Conservation (phyloP, 1,139 yeast genomes). For the Saccharomyces uvarum region DNA sequence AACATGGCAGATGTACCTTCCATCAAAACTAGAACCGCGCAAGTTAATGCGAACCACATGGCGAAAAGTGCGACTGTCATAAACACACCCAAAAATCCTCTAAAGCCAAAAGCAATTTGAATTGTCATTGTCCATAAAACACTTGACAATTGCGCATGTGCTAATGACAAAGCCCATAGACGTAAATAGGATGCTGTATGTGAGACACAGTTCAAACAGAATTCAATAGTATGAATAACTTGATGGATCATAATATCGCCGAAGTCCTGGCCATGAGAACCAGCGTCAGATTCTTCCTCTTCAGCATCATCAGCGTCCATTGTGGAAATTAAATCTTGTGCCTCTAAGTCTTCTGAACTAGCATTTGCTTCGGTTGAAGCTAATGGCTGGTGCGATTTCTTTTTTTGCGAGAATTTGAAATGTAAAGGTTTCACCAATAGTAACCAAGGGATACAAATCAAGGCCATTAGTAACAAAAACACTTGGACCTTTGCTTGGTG, state of each 20-base stretch:
- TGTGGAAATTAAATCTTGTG: constrained; percentile 14
- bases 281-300: constrained; percentile 41
- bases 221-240: constrained; percentile 96
- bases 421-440: constrained; percentile 80
- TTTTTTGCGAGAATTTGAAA: constrained; percentile 41
- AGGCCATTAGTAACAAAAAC: constrained; percentile 63
- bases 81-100: constrained; percentile 61
- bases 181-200: constrained; percentile 97
- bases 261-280: constrained; percentile 53
- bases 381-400: constrained; percentile 20
- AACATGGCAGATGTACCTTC: constrained; percentile 99
- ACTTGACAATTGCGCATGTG: constrained; percentile 90
- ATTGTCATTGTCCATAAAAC: constrained; percentile 97
- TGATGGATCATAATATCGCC: constrained; percentile 97
- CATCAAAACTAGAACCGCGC: constrained; percentile 87
- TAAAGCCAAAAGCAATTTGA: constrained; percentile 67
- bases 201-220: constrained; percentile 92
- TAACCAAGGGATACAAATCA: constrained; percentile 92
- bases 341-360: constrained; percentile 20
- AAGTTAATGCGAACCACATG: constrained; percentile 90
- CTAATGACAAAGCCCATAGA: constrained; percentile 93
- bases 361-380: constrained; percentile 27
- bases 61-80: constrained; percentile 76
- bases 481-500: constrained; percentile 81
- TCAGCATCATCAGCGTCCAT: constrained; percentile 17